A percentile compares a stretch with the other conserved stretches of the same genome.
Evolutionary conservation across 176 grass and related monocot species (phyloP).

Genomic region (Zoysia japonica): DNA sequence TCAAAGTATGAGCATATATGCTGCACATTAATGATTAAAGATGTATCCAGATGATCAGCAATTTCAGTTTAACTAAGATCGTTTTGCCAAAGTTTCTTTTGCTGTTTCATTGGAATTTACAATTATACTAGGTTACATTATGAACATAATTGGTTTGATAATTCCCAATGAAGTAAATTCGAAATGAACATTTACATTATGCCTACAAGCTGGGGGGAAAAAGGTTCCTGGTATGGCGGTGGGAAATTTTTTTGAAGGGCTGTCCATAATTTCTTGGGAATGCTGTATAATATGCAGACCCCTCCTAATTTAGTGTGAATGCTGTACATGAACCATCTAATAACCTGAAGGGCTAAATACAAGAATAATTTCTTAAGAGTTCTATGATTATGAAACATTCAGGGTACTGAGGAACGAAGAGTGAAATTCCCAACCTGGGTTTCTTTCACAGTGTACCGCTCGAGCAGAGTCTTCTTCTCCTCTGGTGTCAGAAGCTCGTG

Average conservation of each 20-base stretch:
- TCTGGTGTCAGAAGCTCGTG: constrained; percentile 59
- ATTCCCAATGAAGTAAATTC: neutral
- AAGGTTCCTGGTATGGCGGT: neutral
- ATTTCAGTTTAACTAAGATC: neutral
- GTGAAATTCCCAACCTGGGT: constrained; percentile 67
- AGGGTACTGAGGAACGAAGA: neutral
- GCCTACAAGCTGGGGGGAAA: neutral
- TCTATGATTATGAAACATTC: neutral
- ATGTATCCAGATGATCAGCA: neutral
- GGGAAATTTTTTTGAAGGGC: neutral
- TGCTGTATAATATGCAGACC: neutral
- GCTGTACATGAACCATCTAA: neutral
- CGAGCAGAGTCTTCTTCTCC: constrained; percentile 75
- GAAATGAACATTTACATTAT: neutral
- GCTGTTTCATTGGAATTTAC: neutral
- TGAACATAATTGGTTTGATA: neutral
- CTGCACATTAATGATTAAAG: neutral
- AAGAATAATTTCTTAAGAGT: neutral
- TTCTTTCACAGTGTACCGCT: constrained; percentile 84
- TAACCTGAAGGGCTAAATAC: neutral
- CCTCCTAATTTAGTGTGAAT: neutral
- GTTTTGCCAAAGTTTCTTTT: neutral
- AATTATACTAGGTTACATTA: neutral
- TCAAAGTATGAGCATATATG: neutral
- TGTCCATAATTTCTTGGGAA: too few species aligned